phyloP scores from a whole-genome alignment of 106 monocot species.

The Agapanthus africanus region DNA sequence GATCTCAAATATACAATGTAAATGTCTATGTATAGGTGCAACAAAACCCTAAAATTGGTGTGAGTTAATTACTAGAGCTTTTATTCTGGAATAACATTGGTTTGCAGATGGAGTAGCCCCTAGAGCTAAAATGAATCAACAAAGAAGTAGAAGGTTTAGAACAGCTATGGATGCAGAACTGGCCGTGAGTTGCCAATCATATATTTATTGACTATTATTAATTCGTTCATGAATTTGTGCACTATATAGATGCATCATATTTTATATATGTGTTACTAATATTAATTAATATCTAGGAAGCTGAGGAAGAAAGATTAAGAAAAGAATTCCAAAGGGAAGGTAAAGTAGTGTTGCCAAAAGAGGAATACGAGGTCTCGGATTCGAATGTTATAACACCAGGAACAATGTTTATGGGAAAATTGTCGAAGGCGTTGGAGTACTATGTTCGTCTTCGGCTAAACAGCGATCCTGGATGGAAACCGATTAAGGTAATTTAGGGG shows the following conservation, averaged over 20 bases:
- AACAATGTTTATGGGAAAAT: conserved; percentile 47
- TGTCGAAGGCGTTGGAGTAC: conserved; percentile 36
- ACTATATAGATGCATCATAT: too few species aligned
- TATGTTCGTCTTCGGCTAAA: conserved; percentile 41
- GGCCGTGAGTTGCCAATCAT: conserved; percentile 14
- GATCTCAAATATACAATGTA: too few species aligned
- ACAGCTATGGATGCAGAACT: conserved; percentile 37
- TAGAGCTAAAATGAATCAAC: conserved; percentile 67
- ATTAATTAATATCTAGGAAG: conserved; percentile 27
- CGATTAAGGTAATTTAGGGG: conserved; percentile 29
- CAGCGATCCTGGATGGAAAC: conserved; percentile 45
- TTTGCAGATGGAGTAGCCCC: conserved; percentile 56
- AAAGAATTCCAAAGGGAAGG: conserved; percentile 13
- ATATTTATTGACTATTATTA: not conserved
- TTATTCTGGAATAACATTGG: not conserved
- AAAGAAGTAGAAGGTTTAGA: conserved; percentile 31
- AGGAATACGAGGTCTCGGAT: conserved; percentile 22
- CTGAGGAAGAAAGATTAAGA: conserved; percentile 21
- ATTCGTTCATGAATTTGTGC: too few species aligned
- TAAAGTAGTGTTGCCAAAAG: conserved; percentile 7
- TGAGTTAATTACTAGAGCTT: too few species aligned
- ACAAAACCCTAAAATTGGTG: too few species aligned
- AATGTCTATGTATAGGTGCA: too few species aligned
- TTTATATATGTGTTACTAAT: too few species aligned
- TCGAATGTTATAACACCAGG: conserved; percentile 62